Evolutionary conservation across 768 basidiomycete species (phyloP).

Genomic region (Boletus sensibilis): DNA sequence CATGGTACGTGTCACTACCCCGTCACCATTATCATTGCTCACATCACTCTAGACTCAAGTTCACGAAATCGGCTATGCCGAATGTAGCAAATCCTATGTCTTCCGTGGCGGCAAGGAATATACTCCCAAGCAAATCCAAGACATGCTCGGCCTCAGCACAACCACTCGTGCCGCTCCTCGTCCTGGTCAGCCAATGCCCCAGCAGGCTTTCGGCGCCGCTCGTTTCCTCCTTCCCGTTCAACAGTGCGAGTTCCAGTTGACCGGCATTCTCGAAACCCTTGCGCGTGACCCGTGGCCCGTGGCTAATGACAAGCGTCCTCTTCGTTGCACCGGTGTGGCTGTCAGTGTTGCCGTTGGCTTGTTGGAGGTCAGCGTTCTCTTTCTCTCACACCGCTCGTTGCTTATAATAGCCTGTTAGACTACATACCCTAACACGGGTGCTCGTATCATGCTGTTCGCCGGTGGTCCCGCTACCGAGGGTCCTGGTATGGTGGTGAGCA

Average conservation of each 20-base stretch:
- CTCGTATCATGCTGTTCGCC: conserved; percentile 92
- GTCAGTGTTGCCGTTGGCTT: conserved; percentile 90
- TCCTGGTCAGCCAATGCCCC: conserved; percentile 79
- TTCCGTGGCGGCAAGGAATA: conserved; percentile 99
- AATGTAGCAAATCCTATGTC: conserved; percentile 97
- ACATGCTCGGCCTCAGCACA: conserved; percentile 86
- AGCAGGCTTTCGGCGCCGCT: conserved; percentile 78
- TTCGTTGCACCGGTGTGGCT: conserved; percentile 95
- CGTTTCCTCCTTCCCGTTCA: conserved; percentile 90
- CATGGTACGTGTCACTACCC: conserved; percentile 60
- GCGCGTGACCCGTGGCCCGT: conserved; percentile 96
- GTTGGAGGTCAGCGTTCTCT: conserved; percentile 59
- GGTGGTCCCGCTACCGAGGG: conserved; percentile 97
- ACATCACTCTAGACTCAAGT: conserved; percentile 77
- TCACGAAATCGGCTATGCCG: conserved; percentile 94
- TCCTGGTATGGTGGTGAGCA: conserved; percentile 94
- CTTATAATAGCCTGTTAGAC: conserved; percentile 40
- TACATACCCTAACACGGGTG: conserved; percentile 94
- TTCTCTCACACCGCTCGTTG: neutral
- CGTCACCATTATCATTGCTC: neutral
- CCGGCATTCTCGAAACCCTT: conserved; percentile 85
- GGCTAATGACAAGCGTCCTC: conserved; percentile 86
- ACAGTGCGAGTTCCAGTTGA: conserved; percentile 95
- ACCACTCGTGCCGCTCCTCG: conserved; percentile 82
- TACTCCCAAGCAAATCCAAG: conserved; percentile 92